Base-by-base conservation (phyloP, 352 stramenopile genomes). In the Phytopythium sindhum region DNA sequence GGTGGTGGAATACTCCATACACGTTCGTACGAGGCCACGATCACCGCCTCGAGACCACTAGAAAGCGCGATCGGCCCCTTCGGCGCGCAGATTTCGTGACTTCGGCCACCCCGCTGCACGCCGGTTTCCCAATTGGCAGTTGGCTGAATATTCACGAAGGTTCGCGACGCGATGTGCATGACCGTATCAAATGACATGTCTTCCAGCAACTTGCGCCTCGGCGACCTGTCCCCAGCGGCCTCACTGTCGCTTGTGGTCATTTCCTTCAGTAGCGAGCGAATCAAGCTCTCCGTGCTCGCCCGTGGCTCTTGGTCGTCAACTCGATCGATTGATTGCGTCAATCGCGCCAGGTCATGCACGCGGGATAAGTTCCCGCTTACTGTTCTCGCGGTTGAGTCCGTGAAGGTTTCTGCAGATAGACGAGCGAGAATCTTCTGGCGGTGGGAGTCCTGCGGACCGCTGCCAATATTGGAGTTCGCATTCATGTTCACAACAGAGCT, bases 1-100 rank as follows among this genome's bases (percentile, higher is more conserved):
- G 84, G 73, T 21, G 84, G 74, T n/a, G 88, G 86, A 17, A 96
- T 75, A 61, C 84, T 91, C 86, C 88, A 96, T 26, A 95, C 56
- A 9, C 86, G 82, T 47, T 96, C 88, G 62, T 89, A 95, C 21
- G 83, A 80, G n/a, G 77, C 66, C 35, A 94, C 80, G 9, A 94
- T 72, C 41, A 93, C 65, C 48, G 75, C 85, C 63, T 95, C 81
- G 29, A 96, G 70, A 7, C 88, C 88, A 33, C 74, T 80, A 0
- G 81, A 90, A 7, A 96, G 64, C 2, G 70, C 61, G 37, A 96
- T 77, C 3, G 88, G 86, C 19, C 88, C 88, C 56, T 96, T 96
- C 0, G 81, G 81, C 53, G 73, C 88, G 28, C 77, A 69, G 15
- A 71, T 66, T 61, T 91, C 85, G 5, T 37, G 24, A 35, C 82